Evolutionary conservation across 2,329 filamentous ascomycete genomes (phyloP).

Genomic region (Pestalotiopsis sp.): DNA sequence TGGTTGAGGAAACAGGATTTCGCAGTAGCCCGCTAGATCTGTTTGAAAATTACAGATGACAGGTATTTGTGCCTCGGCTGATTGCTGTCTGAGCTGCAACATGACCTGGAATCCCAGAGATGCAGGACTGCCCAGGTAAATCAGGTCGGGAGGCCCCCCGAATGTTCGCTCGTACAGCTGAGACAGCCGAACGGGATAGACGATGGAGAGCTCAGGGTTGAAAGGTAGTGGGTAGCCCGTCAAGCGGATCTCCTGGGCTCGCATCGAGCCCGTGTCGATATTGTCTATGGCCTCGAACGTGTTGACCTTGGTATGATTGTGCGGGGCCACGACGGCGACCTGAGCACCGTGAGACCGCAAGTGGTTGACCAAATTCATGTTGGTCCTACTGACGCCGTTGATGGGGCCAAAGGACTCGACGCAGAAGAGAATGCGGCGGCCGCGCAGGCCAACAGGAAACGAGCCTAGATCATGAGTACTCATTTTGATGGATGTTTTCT

Average conservation of each 20-base stretch:
- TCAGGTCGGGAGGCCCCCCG: slow-evolving; percentile 60
- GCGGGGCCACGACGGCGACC: slow-evolving; percentile 68
- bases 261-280: slow-evolving; percentile 32
- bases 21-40: slow-evolving; percentile 69
- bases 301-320: slow-evolving; percentile 56
- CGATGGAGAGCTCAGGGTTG: slow-evolving; percentile 71
- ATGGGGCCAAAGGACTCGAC: slow-evolving; percentile 74
- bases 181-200: slow-evolving; percentile 69
- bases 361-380: slow-evolving; percentile 69
- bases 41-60: slow-evolving; percentile 74
- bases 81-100: slow-evolving; percentile 66
- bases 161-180: slow-evolving; percentile 64
- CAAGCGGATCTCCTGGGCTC: slow-evolving; percentile 57
- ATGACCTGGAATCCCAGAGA: slow-evolving; percentile 72
- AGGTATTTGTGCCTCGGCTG: slow-evolving; percentile 54
- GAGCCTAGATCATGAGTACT: slow-evolving; percentile 40
- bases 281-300: slow-evolving; percentile 50
- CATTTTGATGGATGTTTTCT: slow-evolving; percentile 6
- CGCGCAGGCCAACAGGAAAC: slow-evolving; percentile 54
- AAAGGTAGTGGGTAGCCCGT: slow-evolving; percentile 69
- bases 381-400: slow-evolving; percentile 74
- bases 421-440: slow-evolving; percentile 66
- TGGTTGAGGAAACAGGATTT: slow-evolving; percentile 68
- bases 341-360: slow-evolving; percentile 64
- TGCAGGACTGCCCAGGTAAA: slow-evolving; percentile 71